These are phyloP conservation scores for Ambrosia artemisiifolia DNA, from an alignment of 129 eudicot genomes.

Conservation along the genomic window DNA sequence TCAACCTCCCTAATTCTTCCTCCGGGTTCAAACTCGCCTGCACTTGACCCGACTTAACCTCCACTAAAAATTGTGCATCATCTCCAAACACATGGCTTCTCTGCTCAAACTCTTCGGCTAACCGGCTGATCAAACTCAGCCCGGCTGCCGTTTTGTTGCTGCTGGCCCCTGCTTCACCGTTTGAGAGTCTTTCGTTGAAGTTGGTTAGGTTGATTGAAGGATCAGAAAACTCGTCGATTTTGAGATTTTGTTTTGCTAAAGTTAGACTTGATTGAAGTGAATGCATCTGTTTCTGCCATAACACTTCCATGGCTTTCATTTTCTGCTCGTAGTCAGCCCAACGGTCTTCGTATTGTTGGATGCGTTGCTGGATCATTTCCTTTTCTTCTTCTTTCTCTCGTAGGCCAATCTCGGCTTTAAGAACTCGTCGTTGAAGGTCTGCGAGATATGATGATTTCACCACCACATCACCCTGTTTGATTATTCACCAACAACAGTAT, in stretches of 20 bases:
- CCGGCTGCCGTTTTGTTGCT: slow-evolving; percentile 55
- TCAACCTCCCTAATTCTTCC: slow-evolving; percentile 62
- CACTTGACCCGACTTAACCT: slow-evolving; percentile 79
- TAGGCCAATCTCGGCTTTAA: slow-evolving; percentile 68
- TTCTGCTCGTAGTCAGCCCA: slow-evolving; percentile 88
- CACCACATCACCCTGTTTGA: slow-evolving; percentile 57
- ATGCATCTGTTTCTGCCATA: slow-evolving; percentile 90
- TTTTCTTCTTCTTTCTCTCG: slow-evolving; percentile 83
- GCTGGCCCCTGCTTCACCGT: slow-evolving; percentile 39
- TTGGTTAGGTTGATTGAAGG: slow-evolving; percentile 39
- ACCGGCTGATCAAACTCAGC: slow-evolving; percentile 60
- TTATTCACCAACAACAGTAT: background rate
- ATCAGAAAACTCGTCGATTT: slow-evolving; percentile 51
- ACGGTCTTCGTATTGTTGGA: slow-evolving; percentile 73
- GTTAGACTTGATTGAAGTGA: slow-evolving; percentile 80
- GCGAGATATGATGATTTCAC: slow-evolving; percentile 70
- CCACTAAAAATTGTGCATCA: slow-evolving; percentile 83
- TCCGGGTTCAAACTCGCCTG: slow-evolving; percentile 79
- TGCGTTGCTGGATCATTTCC: slow-evolving; percentile 61
- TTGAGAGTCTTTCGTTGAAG: slow-evolving; percentile 35
- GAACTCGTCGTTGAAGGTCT: slow-evolving; percentile 71
- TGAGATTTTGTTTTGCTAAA: slow-evolving; percentile 64
- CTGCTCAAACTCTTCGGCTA: slow-evolving; percentile 92
- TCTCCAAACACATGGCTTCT: slow-evolving; percentile 87
- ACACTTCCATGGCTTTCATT: slow-evolving; percentile 93